Percentiles rank a stretch among this genome's conserved stretches.
Evolutionary conservation across 306 rosid genomes (phyloP).

Genomic region (Alnus rubra): DNA sequence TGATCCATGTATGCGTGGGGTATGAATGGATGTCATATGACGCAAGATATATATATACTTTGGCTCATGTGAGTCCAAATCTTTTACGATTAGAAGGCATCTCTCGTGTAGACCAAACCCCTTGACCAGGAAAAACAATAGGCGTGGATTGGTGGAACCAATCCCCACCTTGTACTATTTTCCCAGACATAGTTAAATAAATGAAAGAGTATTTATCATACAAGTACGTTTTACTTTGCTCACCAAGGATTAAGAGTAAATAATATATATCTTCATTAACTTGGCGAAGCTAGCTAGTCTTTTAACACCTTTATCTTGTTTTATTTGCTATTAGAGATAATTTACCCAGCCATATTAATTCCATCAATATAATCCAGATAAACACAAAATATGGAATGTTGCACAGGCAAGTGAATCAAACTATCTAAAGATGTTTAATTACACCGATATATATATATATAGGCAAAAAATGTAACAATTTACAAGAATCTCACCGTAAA

Average conservation of each 20-base stretch:
- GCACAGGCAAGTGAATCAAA: background rate
- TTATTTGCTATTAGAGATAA: background rate
- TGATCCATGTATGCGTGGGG: conserved; percentile 27
- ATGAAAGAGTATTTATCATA: background rate
- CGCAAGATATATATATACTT: conserved; percentile 47
- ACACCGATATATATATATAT: background rate
- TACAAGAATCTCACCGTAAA: too few species aligned
- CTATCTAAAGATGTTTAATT: background rate
- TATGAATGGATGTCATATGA: conserved; percentile 47
- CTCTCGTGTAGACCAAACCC: conserved; percentile 9
- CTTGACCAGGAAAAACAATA: background rate
- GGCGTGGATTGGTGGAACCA: background rate
- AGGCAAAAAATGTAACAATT: too few species aligned
- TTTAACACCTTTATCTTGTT: background rate
- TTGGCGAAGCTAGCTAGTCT: background rate
- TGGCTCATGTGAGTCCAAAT: conserved; percentile 51
- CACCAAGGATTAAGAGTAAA: too few species aligned
- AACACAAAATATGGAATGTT: background rate
- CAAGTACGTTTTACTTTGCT: conserved; percentile 6
- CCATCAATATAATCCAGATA: background rate
- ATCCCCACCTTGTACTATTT: background rate
- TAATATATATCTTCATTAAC: background rate
- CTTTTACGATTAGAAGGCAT: conserved; percentile 21
- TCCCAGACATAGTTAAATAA: background rate
- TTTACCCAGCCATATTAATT: background rate